Base-by-base conservation (phyloP, 768 basidiomycete species). In the Pleurotus sapidus region DNA sequence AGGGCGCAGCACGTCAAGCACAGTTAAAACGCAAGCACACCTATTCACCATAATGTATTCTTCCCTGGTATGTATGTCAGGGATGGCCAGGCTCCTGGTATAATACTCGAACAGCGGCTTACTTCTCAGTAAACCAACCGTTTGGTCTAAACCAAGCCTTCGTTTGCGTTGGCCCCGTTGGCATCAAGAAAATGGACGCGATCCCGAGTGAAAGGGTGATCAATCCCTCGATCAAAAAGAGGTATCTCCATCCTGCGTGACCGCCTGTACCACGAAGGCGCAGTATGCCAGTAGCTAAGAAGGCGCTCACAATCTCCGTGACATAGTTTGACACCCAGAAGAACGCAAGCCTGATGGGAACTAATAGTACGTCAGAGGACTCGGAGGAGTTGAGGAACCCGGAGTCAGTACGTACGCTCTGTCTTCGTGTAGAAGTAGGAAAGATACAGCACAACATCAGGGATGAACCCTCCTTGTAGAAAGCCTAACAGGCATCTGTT, bases 261-360 rank as follows among this genome's bases (percentile, higher is more conserved):
- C 85, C 86, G 14, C 64, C 67, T 6, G 83, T 70, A 18, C 82
- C 84, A 6, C 82, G 74, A 57, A 86, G 72, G 49, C 69, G 67
- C 12, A 88, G 70, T 11, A 88, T 82, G 4, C 86, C 87, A 0
- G 82, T 83, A 0, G 84, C 88, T 6, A 89, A 64, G 67, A 91
- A 89, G 3, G 83, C 81, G 49, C 80, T 76, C 17, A 84, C 59
- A 49, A 89, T 83, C 43, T 78, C 68, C 3, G 81, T 73, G 1
- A 78, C 53, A 54, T 87, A 83, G 66, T 81, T 80, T 3, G 83
- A 82, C 23, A 81, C 74, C 86, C 86, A 90, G 74, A 89, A 88
- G 62, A 77, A 82, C 1, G 84, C 86, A 7, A 89, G 74, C 14
- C 88, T 79, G 43, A 87, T 78, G 2, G 87, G 84, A 0, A 87